Evolutionary conservation across 2,329 filamentous ascomycete genomes (phyloP).

Genomic region (Ramularia collo-cygni): DNA sequence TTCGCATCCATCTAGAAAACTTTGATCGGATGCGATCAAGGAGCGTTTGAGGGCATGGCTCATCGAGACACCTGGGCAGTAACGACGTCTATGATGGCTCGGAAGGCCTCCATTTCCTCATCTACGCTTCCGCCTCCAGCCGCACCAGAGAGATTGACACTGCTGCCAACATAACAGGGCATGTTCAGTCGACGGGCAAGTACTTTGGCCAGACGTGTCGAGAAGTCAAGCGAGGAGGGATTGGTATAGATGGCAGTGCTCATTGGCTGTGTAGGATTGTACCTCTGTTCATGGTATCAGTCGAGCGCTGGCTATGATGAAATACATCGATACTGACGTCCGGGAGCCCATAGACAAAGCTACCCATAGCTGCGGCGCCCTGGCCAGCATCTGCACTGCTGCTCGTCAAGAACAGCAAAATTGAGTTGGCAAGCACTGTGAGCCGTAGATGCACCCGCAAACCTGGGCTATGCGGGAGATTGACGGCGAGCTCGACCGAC

Average conservation of each 20-base stretch:
- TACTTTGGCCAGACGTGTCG: constrained; percentile 75
- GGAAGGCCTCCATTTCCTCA: constrained; percentile 89
- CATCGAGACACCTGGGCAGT: not conserved
- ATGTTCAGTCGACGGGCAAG: constrained; percentile 64
- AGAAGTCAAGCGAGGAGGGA: constrained; percentile 75
- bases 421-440: constrained; percentile 46
- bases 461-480: constrained; percentile 49
- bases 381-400: constrained; percentile 39
- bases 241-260: constrained; percentile 73
- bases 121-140: constrained; percentile 76
- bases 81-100: constrained; percentile 64
- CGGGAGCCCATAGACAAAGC: constrained; percentile 88
- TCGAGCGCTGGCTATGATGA: no score
- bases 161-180: constrained; percentile 87
- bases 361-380: constrained; percentile 57
- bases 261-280: constrained; percentile 53
- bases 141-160: constrained; percentile 66
- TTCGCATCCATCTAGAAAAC: no score
- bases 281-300: constrained; percentile 25
- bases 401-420: constrained; percentile 52
- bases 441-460: constrained; percentile 55
- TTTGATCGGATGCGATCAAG: no score
- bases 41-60: no score
- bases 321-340: constrained; percentile 64
- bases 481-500: constrained; percentile 50